These are phyloP conservation scores for Chalciporus piperatus DNA, from an alignment of 768 basidiomycete species.

Conservation along the genomic window DNA sequence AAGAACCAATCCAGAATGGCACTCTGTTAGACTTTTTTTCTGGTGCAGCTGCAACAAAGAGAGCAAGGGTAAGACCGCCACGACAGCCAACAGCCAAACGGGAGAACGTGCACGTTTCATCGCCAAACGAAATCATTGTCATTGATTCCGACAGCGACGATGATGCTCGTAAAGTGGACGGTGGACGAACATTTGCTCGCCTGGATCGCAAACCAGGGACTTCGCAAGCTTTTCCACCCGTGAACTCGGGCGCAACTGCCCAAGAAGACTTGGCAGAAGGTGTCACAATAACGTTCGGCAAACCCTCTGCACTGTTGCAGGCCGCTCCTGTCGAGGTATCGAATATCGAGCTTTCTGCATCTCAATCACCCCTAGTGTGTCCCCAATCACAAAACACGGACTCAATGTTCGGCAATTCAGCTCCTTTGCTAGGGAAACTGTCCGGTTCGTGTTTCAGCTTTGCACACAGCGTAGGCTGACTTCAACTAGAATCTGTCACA, in stretches of 20 bases:
- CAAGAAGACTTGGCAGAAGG: background rate
- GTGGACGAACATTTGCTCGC: background rate
- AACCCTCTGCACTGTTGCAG: slow-evolving; percentile 26
- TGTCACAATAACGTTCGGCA: slow-evolving; percentile 18
- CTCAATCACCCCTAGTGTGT: background rate
- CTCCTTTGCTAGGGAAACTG: slow-evolving; percentile 11
- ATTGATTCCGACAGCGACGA: slow-evolving; percentile 63
- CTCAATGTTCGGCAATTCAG: slow-evolving; percentile 19
- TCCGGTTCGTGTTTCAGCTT: slow-evolving; percentile 13
- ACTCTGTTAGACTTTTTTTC: slow-evolving; percentile 51
- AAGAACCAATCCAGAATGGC: slow-evolving; percentile 27
- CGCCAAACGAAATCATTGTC: slow-evolving; percentile 47
- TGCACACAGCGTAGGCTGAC: background rate
- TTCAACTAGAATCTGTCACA: slow-evolving; percentile 3
- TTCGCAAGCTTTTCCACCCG: background rate
- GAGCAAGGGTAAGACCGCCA: slow-evolving; percentile 12
- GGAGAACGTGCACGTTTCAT: slow-evolving; percentile 1
- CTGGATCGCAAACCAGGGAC: background rate
- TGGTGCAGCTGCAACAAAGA: slow-evolving; percentile 20
- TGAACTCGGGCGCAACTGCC: background rate
- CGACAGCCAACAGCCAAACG: background rate
- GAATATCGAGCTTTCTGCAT: background rate
- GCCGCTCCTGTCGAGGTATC: background rate
- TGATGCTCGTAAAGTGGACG: background rate
- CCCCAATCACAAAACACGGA: background rate